These are phyloP conservation scores for Thalassiosira ordinaria DNA, from an alignment of 352 stramenopile species.

Conservation along the genomic window DNA sequence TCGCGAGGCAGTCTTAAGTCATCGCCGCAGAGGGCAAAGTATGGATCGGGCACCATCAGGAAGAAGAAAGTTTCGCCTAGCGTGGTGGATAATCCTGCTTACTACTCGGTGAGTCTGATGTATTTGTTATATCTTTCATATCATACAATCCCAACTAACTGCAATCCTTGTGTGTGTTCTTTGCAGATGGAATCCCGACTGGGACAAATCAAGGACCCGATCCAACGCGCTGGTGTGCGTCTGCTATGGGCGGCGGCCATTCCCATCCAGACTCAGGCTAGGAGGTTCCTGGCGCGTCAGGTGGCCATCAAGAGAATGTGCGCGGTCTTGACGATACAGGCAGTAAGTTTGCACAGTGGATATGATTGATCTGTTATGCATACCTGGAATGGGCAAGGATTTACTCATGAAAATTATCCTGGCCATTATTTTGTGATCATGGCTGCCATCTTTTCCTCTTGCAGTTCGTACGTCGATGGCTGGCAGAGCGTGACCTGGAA, in stretches of 20 bases:
- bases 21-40: no score
- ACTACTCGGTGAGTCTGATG: conserved; percentile 45
- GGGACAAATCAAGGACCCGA: conserved; percentile 79
- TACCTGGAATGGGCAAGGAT: not conserved
- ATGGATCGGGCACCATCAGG: conserved; percentile 2
- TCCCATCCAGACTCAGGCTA: conserved; percentile 78
- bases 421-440: no score
- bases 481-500: conserved; percentile 55
- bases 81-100: conserved; percentile 44
- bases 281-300: conserved; percentile 72
- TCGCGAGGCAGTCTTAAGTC: not conserved
- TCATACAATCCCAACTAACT: no score
- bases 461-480: conserved; percentile 57
- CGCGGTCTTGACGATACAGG: conserved; percentile 59
- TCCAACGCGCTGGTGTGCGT: conserved; percentile 74
- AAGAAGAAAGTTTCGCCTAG: conserved; percentile 32
- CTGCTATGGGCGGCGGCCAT: conserved; percentile 80
- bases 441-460: not conserved
- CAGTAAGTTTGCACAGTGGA: conserved; percentile 21
- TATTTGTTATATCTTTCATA: not conserved
- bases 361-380: not conserved
- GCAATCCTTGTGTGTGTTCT: no score
- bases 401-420: no score
- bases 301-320: conserved; percentile 59
- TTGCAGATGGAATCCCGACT: conserved; percentile 55